Conservation (phyloP, 768 basidiomycete species). For the Cytidiella melzeri region DNA sequence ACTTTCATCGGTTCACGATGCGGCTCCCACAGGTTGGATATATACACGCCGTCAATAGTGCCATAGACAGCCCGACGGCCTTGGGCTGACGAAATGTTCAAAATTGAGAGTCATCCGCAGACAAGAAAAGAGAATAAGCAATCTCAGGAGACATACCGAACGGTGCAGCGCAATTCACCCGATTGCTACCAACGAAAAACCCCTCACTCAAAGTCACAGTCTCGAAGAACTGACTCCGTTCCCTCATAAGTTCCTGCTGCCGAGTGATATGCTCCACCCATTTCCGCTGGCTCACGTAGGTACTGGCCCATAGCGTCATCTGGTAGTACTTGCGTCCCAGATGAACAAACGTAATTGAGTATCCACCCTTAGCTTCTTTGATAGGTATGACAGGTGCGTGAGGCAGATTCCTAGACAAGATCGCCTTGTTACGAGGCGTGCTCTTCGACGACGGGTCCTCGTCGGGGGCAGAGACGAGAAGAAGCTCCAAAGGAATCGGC, state of each 20-base stretch:
- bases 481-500: conserved; percentile 95
- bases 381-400: conserved; percentile 45
- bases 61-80: conserved; percentile 90
- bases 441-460: conserved; percentile 38
- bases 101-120: conserved; percentile 1
- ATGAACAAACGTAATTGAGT: conserved; percentile 89
- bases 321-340: conserved; percentile 91
- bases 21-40: conserved; percentile 77
- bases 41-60: conserved; percentile 95
- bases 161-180: conserved; percentile 87
- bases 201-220: conserved; percentile 79
- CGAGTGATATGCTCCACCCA: conserved; percentile 91
- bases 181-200: conserved; percentile 80
- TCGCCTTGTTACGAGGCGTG: conserved; percentile 20
- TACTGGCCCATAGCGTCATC: conserved; percentile 86
- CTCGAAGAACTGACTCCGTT: conserved; percentile 83
- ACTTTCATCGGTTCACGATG: conserved; percentile 86
- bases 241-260: conserved; percentile 81
- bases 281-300: conserved; percentile 79
- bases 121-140: neutral
- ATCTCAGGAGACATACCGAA: conserved; percentile 56
- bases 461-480: conserved; percentile 75
- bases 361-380: conserved; percentile 72
- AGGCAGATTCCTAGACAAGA: conserved; percentile 33
- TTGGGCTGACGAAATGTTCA: conserved; percentile 46